Evolutionary conservation across 2,329 filamentous ascomycete species (phyloP), one percentile per base, ranked within the genome.

Genomic region (Xylariaceae sp.): DNA sequence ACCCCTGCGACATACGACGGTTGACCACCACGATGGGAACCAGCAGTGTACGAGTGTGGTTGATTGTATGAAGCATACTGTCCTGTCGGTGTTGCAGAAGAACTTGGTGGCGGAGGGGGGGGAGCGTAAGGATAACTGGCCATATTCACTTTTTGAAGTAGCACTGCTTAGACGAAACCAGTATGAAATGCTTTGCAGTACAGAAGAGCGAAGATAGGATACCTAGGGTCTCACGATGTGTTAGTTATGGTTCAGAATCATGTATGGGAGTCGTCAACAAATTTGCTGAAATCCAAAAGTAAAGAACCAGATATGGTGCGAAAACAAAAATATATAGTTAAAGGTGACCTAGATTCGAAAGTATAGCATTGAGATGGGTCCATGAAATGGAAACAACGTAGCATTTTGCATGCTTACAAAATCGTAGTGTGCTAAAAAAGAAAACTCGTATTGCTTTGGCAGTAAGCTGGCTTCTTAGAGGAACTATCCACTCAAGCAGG

Each of bases 41-140:
- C 66, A 33, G 76, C 74, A 36, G 73, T 70, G 62, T 81, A 80
- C 27, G 75, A 67, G 20, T 77, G 72, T n/a, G 70, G 67, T 57
- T 74, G 72, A 43, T 61, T 63, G 50, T 68, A 69, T 2, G 67
- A 53, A 24, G 62, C 58, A 53, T 70, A 70, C 16, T 59, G 53
- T 37, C 47, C 63, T 18, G 65, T 46, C 11, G 67, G 51, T 9
- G 68, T 61, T 46, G 68, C 58, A 36, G 67, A 66, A 48, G 67
- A 60, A 36, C 65, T 59, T 33, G 65, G 65, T 5, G 64, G 62
- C 20, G 68, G 67, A 33, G 68, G 68, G 33, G 68, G 68, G 24
- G 65, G 63, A 7, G 64, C 59, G 45, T 62, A 70, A 23, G 67
- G 65, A 58, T 70, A 70, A 55, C 64, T 65, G 21, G 64, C 60